phyloP scores from a whole-genome alignment of 495 filamentous ascomycete genomes.

The Peziza echinospora region DNA sequence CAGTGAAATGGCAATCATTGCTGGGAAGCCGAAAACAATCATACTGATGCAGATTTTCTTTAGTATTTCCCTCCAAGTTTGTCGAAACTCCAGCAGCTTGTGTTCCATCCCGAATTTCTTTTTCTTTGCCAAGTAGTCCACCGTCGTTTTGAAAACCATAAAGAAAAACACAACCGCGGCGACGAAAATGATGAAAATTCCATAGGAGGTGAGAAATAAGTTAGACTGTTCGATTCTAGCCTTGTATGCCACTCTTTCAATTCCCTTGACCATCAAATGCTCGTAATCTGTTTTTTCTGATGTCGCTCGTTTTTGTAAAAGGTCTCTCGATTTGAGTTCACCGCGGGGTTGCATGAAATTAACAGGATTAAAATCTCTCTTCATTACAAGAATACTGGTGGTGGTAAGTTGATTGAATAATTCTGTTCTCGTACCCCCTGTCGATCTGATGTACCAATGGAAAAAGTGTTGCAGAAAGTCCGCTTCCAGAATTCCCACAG shows the following conservation, averaged over 20 bases:
- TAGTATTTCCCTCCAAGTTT: conserved; percentile 43
- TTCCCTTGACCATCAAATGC: conserved; percentile 44
- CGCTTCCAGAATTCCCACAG: conserved; percentile 78
- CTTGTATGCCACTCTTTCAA: conserved; percentile 66
- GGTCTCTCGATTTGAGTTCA: no score
- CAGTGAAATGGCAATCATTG: conserved; percentile 64
- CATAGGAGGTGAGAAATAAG: conserved; percentile 82
- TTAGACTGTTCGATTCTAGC: conserved; percentile 70
- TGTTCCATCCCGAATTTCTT: conserved; percentile 52
- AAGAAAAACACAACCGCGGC: conserved; percentile 47
- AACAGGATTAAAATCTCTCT: conserved; percentile 29
- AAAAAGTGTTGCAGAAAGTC: conserved; percentile 64
- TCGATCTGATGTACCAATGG: conserved; percentile 84
- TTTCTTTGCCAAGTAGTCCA: conserved; percentile 41
- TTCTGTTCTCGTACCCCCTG: conserved; percentile 37
- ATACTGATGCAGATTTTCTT: conserved; percentile 75
- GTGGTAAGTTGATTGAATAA: conserved; percentile 23
- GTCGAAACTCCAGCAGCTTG: conserved; percentile 74
- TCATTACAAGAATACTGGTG: conserved; percentile 44
- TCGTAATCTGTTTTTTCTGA: background rate
- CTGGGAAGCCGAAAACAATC: conserved; percentile 70
- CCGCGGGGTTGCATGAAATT: background rate
- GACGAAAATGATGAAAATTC: conserved; percentile 49
- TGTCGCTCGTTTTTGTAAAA: background rate
- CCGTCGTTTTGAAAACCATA: conserved; percentile 38